Evolutionary conservation across 2,329 filamentous ascomycete genomes (phyloP).

Genomic region (Rhynchosporium graminicola): DNA sequence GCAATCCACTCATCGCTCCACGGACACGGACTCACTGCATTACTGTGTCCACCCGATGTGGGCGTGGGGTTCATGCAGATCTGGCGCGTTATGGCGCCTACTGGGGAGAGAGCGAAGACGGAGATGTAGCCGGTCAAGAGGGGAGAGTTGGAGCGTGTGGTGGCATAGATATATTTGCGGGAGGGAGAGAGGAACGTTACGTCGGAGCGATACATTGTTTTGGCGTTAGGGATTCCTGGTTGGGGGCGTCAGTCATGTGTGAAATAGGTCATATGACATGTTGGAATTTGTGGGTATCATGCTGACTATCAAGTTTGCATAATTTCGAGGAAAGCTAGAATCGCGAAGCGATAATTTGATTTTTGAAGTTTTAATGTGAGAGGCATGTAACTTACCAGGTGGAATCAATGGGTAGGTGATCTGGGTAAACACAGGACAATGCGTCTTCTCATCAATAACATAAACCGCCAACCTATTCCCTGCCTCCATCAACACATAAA

Average conservation of each 20-base stretch:
- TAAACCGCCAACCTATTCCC: conserved; percentile 83
- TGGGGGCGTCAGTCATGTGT: background rate
- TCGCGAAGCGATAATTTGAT: background rate
- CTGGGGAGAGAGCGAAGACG: conserved; percentile 70
- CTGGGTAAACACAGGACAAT: conserved; percentile 76
- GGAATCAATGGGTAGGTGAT: conserved; percentile 78
- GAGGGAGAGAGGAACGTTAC: conserved; percentile 74
- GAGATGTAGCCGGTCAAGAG: conserved; percentile 80
- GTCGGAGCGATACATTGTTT: conserved; percentile 75
- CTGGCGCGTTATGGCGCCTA: conserved; percentile 74
- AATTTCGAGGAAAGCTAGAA: background rate
- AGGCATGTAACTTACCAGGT: conserved; percentile 52
- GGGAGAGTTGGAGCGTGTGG: conserved; percentile 75
- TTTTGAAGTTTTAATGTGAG: conserved; percentile 39
- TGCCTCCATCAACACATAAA: conserved; percentile 89
- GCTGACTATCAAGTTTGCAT: background rate
- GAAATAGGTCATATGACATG: no score
- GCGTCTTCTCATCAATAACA: conserved; percentile 71
- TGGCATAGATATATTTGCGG: conserved; percentile 78
- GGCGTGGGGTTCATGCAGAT: conserved; percentile 81
- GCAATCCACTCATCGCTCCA: conserved; percentile 91
- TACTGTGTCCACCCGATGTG: conserved; percentile 84
- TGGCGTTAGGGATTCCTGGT: conserved; percentile 43
- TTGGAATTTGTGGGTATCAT: no score
- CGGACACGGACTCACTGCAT: conserved; percentile 80